Conservation (phyloP, 352 stramenopile genomes). For the Phytophthora nicotianae region DNA sequence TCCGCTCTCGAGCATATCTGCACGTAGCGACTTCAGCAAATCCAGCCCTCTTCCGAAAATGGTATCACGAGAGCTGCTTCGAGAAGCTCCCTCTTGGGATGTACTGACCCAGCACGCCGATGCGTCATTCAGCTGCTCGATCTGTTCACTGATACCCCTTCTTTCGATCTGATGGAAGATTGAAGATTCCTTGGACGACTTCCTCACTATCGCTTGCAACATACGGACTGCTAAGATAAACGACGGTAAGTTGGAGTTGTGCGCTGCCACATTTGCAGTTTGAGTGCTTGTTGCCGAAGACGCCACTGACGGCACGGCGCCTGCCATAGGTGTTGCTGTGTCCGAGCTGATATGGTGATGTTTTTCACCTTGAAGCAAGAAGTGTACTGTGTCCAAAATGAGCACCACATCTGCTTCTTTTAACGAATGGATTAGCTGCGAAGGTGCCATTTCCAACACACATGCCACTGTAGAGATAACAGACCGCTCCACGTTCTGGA, state of each 20-base stretch:
- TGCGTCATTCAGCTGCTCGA: constrained; percentile 59
- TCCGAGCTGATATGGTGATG: constrained; percentile 10
- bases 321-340: constrained; percentile 1
- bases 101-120: constrained; percentile 43
- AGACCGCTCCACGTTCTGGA: constrained; percentile 69
- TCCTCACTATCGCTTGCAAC: constrained; percentile 70
- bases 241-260: constrained; percentile 53
- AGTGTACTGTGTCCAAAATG: constrained; percentile 72
- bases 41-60: constrained; percentile 61
- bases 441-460: constrained; percentile 78
- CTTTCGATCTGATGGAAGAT: constrained; percentile 87
- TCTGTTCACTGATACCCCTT: constrained; percentile 76
- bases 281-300: background rate
- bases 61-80: constrained; percentile 31
- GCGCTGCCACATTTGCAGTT: constrained; percentile 6
- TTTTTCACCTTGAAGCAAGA: constrained; percentile 63
- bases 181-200: constrained; percentile 56
- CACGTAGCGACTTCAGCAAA: constrained; percentile 60
- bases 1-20: constrained; percentile 75
- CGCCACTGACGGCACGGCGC: background rate
- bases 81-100: constrained; percentile 15
- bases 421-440: constrained; percentile 52
- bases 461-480: constrained; percentile 70
- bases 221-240: constrained; percentile 80
- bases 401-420: constrained; percentile 61